Evolutionary conservation across 129 eudicot genomes (phyloP).

Genomic region (Centella asiatica): DNA sequence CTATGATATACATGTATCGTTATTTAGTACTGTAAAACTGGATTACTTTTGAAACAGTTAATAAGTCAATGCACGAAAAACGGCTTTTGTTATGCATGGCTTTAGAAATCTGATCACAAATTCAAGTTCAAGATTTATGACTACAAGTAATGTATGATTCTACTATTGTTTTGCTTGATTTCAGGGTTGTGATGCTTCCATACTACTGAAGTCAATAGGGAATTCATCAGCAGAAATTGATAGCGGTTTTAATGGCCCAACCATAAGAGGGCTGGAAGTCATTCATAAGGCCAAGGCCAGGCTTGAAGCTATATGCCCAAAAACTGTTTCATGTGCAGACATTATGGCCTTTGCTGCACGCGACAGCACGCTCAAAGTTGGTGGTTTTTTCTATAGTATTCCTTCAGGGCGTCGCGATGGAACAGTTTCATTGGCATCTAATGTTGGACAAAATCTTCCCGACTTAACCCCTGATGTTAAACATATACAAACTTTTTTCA

Average conservation of each 20-base stretch:
- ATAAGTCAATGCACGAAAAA: too few species aligned
- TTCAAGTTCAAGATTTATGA: background rate
- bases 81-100: background rate
- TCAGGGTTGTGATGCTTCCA: conserved; percentile 61
- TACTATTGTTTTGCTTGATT: background rate
- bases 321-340: conserved; percentile 51
- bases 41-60: too few species aligned
- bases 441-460: conserved; percentile 27
- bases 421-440: conserved; percentile 20
- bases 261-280: conserved; percentile 41
- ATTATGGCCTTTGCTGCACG: conserved; percentile 48
- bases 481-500: conserved; percentile 8
- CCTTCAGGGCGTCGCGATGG: conserved; percentile 50
- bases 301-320: conserved; percentile 40
- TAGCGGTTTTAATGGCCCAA: conserved; percentile 16
- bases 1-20: too few species aligned
- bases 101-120: background rate
- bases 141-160: too few species aligned
- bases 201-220: conserved; percentile 27
- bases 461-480: background rate
- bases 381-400: conserved; percentile 32
- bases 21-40: too few species aligned
- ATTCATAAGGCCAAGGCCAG: conserved; percentile 42
- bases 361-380: conserved; percentile 26
- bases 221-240: conserved; percentile 36